These are phyloP conservation scores for Xylariaceae sp. DNA, from an alignment of 2,329 filamentous ascomycete species.

Conservation along the genomic window DNA sequence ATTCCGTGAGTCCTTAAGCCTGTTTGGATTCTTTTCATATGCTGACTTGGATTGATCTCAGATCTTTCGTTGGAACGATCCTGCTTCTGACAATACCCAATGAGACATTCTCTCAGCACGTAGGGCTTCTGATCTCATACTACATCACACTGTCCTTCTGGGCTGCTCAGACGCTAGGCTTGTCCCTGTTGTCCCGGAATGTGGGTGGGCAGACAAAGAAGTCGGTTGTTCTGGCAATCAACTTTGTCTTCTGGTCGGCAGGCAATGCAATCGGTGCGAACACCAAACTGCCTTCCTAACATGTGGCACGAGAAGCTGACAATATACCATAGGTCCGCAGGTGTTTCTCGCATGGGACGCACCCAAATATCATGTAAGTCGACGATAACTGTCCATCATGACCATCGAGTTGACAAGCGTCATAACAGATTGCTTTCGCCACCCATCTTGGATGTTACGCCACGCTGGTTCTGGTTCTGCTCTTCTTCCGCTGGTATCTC, in stretches of 20 bases:
- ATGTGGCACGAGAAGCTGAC: neutral
- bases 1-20: conserved; percentile 49
- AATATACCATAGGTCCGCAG: conserved; percentile 46
- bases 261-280: conserved; percentile 59
- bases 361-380: conserved; percentile 53
- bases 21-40: no score
- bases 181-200: conserved; percentile 65
- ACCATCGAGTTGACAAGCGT: neutral
- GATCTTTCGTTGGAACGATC: conserved; percentile 65
- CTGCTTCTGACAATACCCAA: conserved; percentile 65
- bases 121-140: conserved; percentile 66
- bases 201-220: conserved; percentile 42
- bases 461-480: conserved; percentile 52
- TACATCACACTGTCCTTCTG: conserved; percentile 75
- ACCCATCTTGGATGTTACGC: conserved; percentile 66
- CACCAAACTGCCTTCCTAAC: neutral
- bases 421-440: conserved; percentile 52
- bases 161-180: conserved; percentile 62
- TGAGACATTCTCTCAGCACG: conserved; percentile 50
- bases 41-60: conserved; percentile 27
- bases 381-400: neutral
- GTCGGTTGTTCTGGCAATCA: conserved; percentile 37
- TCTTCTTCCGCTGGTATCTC: conserved; percentile 55
- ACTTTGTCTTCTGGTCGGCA: conserved; percentile 51
- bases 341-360: conserved; percentile 57